Percentiles rank a stretch among this genome's conserved stretches.
These are phyloP conservation scores for Nitzschia palea DNA, from an alignment of 108 stramenopile genomes.

Conservation along the genomic window DNA sequence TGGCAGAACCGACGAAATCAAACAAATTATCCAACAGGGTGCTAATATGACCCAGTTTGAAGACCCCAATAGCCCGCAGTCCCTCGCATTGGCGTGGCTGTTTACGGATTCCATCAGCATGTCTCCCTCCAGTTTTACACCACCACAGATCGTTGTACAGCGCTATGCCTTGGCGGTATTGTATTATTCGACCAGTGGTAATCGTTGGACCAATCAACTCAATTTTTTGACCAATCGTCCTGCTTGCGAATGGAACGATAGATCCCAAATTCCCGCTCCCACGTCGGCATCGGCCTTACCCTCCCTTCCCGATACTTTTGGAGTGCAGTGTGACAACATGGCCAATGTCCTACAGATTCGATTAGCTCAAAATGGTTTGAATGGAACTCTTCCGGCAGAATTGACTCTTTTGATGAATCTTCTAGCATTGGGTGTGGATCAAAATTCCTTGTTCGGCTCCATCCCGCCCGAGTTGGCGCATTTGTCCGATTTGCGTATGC, in stretches of 20 bases:
- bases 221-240: not conserved
- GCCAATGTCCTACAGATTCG: slow-evolving; percentile 21
- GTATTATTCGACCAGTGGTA: not conserved
- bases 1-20: too few relatives aligned
- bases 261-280: too few relatives aligned
- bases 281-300: too few relatives aligned
- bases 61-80: not conserved
- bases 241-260: not conserved
- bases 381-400: too few relatives aligned
- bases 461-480: too few relatives aligned
- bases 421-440: too few relatives aligned
- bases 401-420: too few relatives aligned
- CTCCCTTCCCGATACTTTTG: too few relatives aligned
- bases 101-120: too few relatives aligned
- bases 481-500: too few relatives aligned
- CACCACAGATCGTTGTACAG: not conserved
- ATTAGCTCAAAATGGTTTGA: slow-evolving; percentile 29
- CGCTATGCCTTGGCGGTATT: not conserved
- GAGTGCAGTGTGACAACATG: too few relatives aligned
- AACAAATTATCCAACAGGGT: not conserved
- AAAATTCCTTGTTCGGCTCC: too few relatives aligned
- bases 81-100: not conserved
- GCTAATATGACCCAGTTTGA: not conserved
- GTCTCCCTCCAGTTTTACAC: not conserved
- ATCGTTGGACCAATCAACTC: not conserved